Evolutionary conservation across 352 stramenopile species (phyloP), one percentile per base, ranked within the genome.

Genomic region (Phytopythium oedochilum): DNA sequence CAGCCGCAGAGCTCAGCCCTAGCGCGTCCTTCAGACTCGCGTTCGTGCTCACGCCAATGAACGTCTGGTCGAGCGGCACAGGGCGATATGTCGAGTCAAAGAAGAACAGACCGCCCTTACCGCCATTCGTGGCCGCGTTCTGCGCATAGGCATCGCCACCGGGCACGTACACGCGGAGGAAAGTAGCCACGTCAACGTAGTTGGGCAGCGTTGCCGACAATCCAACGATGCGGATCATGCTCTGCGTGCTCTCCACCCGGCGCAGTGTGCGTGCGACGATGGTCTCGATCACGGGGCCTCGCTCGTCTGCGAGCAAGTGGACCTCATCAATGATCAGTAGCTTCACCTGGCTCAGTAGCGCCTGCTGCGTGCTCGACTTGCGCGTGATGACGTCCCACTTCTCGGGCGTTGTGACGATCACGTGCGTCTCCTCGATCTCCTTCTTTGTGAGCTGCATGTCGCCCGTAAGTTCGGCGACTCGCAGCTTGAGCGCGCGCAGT

Each of bases 261-360:
- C 97, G 92, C 61, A 99, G 83, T 22, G 97, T 97, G 39, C 98
- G 79, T 5, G 97, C 96, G n/a, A 99, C 96, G 50, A 99, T 97
- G 14, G 92, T 98, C 64, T 99, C 98, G 55, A 99, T 99, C 2
- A 99, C 97, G 7, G 97, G 96, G 10, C 97, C 97, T 55, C 97
- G 90, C 57, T 99, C 97, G 56, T 99, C 97, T 3, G 97, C 97
- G 2, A 99, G 75, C 45, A 99, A 75, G 63, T 99, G 97, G 11
- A 99, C 96, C 80, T 99, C 98, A 68, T 99, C 98, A 61, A 99
- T 98, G 63, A 99, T 99, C 15, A 99, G 70, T 26, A 99, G 80
- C 46, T 96, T 94, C 45, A 98, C 97, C 51, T 96, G 80, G 40
- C 77, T 86, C 11, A 95, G 61, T 34, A 96, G 68, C 22, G 82